Conservation (phyloP, 306 rosid genomes). For the Albizia julibrissin region DNA sequence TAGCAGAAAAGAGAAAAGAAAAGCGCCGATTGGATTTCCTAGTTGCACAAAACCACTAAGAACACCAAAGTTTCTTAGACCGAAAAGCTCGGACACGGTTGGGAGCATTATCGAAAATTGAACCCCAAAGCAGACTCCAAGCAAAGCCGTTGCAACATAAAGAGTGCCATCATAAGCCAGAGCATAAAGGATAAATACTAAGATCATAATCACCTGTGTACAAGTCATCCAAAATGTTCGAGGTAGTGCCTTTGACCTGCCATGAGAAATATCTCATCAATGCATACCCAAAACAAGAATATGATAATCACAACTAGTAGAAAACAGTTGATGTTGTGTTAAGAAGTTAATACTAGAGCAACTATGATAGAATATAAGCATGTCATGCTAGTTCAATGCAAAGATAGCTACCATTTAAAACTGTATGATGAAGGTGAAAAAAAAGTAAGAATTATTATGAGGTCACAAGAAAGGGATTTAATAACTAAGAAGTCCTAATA, state of each 20-base stretch:
- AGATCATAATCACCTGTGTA: constrained; percentile 60
- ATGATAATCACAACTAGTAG: neutral
- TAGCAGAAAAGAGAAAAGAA: constrained; percentile 64
- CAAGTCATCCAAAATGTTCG: constrained; percentile 76
- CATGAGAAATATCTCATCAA: constrained; percentile 28
- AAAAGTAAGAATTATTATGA: neutral
- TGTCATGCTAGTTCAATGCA: constrained; percentile 15
- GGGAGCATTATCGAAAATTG: constrained; percentile 59
- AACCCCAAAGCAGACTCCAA: constrained; percentile 22
- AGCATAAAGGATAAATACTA: constrained; percentile 61
- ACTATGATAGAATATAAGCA: neutral
- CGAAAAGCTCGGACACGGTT: constrained; percentile 61
- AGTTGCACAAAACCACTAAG: constrained; percentile 46
- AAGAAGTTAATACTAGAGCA: neutral
- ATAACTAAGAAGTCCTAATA: too few species aligned
- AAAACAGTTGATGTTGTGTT: constrained; percentile 5
- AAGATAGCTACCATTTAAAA: constrained; percentile 7
- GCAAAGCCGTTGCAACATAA: constrained; percentile 66
- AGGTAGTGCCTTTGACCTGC: constrained; percentile 63
- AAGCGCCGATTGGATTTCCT: constrained; percentile 69
- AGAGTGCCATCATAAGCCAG: constrained; percentile 56
- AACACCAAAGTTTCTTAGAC: constrained; percentile 58
- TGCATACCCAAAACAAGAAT: neutral
- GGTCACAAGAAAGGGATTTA: too few species aligned
- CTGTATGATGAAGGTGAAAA: neutral